Evolutionary conservation across 2,329 filamentous ascomycete species (phyloP).

Genomic region (Fusarium sp.): DNA sequence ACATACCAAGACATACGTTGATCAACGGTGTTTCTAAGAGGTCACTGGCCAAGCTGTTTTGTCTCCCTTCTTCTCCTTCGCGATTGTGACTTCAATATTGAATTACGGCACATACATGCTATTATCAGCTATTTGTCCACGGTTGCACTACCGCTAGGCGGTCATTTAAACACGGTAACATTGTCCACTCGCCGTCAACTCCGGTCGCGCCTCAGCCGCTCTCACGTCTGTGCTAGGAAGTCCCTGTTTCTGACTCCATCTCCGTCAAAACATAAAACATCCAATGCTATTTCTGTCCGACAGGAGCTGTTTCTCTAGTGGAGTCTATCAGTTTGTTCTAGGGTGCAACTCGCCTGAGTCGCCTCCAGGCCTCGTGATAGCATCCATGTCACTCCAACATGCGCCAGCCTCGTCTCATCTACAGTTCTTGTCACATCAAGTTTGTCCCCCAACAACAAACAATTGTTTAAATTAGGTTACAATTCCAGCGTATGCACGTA

Average conservation of each 20-base stretch:
- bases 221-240: slow-evolving; percentile 42
- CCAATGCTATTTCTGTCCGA: slow-evolving; percentile 25
- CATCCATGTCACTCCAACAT: slow-evolving; percentile 39
- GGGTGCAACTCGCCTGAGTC: slow-evolving; percentile 13
- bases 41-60: background rate
- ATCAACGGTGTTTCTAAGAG: slow-evolving; percentile 15
- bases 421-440: slow-evolving; percentile 15
- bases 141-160: background rate
- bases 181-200: slow-evolving; percentile 28
- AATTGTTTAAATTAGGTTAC: background rate
- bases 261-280: slow-evolving; percentile 42
- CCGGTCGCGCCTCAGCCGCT: slow-evolving; percentile 45
- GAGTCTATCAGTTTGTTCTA: slow-evolving; percentile 32
- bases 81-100: background rate
- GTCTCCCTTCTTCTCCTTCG: slow-evolving; percentile 20
- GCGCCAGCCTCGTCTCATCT: slow-evolving; percentile 36
- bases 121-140: slow-evolving; percentile 2
- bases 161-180: slow-evolving; percentile 17
- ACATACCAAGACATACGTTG: slow-evolving; percentile 23
- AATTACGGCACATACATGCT: slow-evolving; percentile 8
- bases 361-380: slow-evolving; percentile 24
- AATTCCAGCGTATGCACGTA: background rate
- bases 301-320: slow-evolving; percentile 36
- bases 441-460: background rate
- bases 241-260: slow-evolving; percentile 28